Percentiles rank a stretch among this genome's conserved stretches.
Evolutionary conservation across 1,284 basidiomycete genomes (phyloP).

Genomic region (Megacollybia platyphylla): DNA sequence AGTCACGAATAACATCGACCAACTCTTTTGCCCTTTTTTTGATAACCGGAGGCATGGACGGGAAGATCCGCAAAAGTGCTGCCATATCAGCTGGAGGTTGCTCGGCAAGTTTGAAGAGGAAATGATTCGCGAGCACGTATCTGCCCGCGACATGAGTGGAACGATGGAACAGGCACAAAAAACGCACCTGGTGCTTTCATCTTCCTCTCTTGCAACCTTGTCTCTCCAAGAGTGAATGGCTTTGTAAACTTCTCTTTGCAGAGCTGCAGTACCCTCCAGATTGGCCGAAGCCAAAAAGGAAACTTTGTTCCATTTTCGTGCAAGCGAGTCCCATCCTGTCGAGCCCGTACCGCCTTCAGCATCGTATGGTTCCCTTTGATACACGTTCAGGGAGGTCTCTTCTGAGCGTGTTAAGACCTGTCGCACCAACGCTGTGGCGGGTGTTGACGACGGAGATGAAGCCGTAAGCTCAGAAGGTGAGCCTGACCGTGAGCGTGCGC

Average conservation of each 20-base stretch:
- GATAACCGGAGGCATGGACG: slow-evolving; percentile 46
- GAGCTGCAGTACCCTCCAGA: slow-evolving; percentile 7
- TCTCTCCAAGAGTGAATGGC: slow-evolving; percentile 84
- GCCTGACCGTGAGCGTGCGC: slow-evolving; percentile 6
- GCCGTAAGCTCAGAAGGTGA: slow-evolving; percentile 18
- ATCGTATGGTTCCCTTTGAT: slow-evolving; percentile 63
- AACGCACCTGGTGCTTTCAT: slow-evolving; percentile 74
- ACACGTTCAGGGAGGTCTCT: slow-evolving; percentile 60
- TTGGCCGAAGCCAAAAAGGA: slow-evolving; percentile 26
- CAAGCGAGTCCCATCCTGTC: slow-evolving; percentile 65
- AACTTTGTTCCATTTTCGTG: slow-evolving; percentile 71
- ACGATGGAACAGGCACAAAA: slow-evolving; percentile 6
- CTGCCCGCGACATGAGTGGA: slow-evolving; percentile 18
- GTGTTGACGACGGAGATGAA: slow-evolving; percentile 11
- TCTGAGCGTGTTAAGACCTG: slow-evolving; percentile 59
- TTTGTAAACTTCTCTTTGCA: slow-evolving; percentile 55
- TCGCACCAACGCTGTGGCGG: slow-evolving; percentile 24
- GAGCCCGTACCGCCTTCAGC: slow-evolving; percentile 46
- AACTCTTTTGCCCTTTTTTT: slow-evolving; percentile 49
- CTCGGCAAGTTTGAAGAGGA: slow-evolving; percentile 59
- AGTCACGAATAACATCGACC: slow-evolving; percentile 42
- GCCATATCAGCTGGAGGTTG: slow-evolving; percentile 49
- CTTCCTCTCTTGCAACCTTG: slow-evolving; percentile 65
- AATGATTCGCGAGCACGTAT: slow-evolving; percentile 65
- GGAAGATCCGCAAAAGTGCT: slow-evolving; percentile 41